Evolutionary conservation across 768 basidiomycete genomes (phyloP), one percentile per base, ranked within the genome.

Genomic region (Candolleomyces efflorescens): DNA sequence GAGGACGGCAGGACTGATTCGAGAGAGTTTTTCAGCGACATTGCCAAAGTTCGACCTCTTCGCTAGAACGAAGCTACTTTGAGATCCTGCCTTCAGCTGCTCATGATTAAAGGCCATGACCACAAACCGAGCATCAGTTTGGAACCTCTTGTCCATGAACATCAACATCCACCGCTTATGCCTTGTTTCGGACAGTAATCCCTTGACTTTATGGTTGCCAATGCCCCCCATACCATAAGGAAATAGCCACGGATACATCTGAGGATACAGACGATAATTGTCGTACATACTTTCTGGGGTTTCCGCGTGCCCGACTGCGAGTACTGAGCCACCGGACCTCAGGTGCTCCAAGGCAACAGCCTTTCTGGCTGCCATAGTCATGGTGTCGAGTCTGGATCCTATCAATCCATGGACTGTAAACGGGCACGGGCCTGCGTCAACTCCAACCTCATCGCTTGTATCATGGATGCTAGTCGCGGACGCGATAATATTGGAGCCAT

Each of bases 201-300:
- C 15, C 47, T 60, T 0, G 20, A 49, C 5, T 23, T n/a, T 37
- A 60, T 50, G 11, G n/a, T n/a, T n/a, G n/a, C 63, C 66, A n/a
- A 67, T 54, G 0, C 66, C 63, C 1, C 70, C 70, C 18, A 64
- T 32, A 0, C 76, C 73, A 63, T 76, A 78, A 0, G 74, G 76
- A 62, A 73, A 78, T 0, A 78, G 60, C 73, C 74, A 77, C 0
- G 75, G 76, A 64, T 75, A 78, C 69, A 77, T 74, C 6, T 69
- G 62, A 1, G 76, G 73, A 61, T 74, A 78, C 20, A 75, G 50
- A 2, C 59, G 52, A 5, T 71, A 67, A 60, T 79, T 76, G 9
- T 71, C 46, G 41, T 64, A 72, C 7, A 68, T 62, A 3, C 66
- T 66, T 48, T 70, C 53, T 0, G 69, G 65, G 2, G 59, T 22